phyloP scores from a whole-genome alignment of 2,329 filamentous ascomycete genomes.

The Talaromyces sp. region DNA sequence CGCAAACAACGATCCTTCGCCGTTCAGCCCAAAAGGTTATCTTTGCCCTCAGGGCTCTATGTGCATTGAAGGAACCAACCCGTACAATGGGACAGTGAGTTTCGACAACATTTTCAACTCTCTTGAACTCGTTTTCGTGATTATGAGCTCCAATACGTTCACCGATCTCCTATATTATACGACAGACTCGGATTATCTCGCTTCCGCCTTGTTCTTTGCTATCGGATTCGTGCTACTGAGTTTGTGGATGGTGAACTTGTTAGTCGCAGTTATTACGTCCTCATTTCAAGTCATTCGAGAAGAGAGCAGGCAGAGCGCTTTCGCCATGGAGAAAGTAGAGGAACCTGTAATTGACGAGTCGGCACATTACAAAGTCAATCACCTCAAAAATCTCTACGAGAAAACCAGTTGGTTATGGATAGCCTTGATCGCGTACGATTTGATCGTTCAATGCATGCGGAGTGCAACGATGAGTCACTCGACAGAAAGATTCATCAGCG shows the following conservation, averaged over 20 bases:
- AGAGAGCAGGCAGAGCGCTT: constrained; percentile 91
- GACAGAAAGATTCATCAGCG: constrained; percentile 65
- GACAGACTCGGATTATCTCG: constrained; percentile 84
- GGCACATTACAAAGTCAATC: constrained; percentile 33
- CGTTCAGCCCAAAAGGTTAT: constrained; percentile 69
- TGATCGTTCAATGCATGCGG: constrained; percentile 75
- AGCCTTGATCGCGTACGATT: constrained; percentile 71
- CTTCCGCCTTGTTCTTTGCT: constrained; percentile 74
- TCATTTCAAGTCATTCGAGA: constrained; percentile 98
- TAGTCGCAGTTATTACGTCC: constrained; percentile 95
- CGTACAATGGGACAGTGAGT: constrained; percentile 80
- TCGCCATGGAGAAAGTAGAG: constrained; percentile 70
- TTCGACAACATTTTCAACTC: constrained; percentile 95
- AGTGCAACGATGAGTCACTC: constrained; percentile 70
- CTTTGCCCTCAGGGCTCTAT: constrained; percentile 80
- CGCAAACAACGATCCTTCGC: constrained; percentile 52
- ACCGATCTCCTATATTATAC: constrained; percentile 93
- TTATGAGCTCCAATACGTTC: constrained; percentile 98
- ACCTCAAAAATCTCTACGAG: constrained; percentile 70
- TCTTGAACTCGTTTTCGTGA: constrained; percentile 89
- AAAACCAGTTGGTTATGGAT: constrained; percentile 78
- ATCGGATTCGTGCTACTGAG: constrained; percentile 82
- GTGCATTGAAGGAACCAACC: constrained; percentile 76
- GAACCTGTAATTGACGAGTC: constrained; percentile 43
- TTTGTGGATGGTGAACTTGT: constrained; percentile 91